These are phyloP conservation scores for Taiozyma sp. DNA, from an alignment of 1,139 yeast genomes.

Conservation along the genomic window DNA sequence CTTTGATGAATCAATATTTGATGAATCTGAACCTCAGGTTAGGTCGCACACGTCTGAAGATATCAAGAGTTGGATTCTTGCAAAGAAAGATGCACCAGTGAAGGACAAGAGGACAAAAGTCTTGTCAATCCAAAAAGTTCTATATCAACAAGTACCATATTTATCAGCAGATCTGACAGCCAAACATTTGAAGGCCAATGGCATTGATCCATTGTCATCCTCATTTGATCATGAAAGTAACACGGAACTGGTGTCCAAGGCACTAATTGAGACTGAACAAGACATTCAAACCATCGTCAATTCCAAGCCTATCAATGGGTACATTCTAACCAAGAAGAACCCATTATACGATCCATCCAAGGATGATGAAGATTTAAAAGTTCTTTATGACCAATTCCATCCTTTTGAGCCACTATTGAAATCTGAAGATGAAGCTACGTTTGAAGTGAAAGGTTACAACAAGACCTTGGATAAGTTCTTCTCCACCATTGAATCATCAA, in stretches of 20 bases:
- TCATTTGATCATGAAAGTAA: constrained; percentile 34
- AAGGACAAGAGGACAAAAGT: constrained; percentile 36
- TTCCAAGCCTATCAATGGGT: constrained; percentile 46
- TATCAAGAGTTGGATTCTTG: constrained; percentile 45
- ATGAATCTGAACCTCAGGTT: constrained; percentile 20
- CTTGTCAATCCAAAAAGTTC: constrained; percentile 62
- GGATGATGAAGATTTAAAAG: constrained; percentile 38
- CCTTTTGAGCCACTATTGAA: constrained; percentile 67
- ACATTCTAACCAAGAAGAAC: constrained; percentile 61
- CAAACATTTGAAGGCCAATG: constrained; percentile 43
- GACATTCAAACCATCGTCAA: constrained; percentile 30
- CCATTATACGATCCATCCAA: constrained; percentile 37
- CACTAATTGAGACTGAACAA: constrained; percentile 46
- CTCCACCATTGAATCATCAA: constrained; percentile 80
- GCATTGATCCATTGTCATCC: constrained; percentile 39
- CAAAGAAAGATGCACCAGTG: constrained; percentile 32
- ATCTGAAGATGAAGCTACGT: constrained; percentile 27
- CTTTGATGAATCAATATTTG: constrained; percentile 50
- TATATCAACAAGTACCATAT: constrained; percentile 67
- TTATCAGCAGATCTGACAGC: constrained; percentile 77
- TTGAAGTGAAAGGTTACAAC: constrained; percentile 59
- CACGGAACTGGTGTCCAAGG: constrained; percentile 30
- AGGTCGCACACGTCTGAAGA: constrained; percentile 21
- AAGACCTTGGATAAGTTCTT: constrained; percentile 79
- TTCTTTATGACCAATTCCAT: constrained; percentile 75